Evolutionary conservation across 306 rosid genomes (phyloP).

Genomic region (Cucurbita ficifolia): DNA sequence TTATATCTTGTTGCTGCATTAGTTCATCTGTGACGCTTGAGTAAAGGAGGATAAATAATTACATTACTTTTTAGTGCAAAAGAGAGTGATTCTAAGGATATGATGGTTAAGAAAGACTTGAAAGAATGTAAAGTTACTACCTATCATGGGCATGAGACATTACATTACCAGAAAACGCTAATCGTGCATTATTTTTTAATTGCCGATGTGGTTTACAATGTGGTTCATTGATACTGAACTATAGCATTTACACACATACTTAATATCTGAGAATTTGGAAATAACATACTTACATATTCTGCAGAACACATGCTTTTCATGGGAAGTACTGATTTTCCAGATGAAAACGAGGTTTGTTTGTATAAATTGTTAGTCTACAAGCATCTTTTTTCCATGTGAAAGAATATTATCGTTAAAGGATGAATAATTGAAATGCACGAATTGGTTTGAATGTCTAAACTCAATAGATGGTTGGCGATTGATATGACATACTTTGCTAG

Average conservation of each 20-base stretch:
- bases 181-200: too few relatives aligned
- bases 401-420: neutral
- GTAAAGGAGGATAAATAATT: too few relatives aligned
- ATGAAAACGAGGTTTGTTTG: slow-evolving; percentile 85
- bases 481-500: neutral
- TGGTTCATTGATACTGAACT: neutral
- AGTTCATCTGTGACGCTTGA: neutral
- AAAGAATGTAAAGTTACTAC: too few relatives aligned
- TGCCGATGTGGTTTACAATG: neutral
- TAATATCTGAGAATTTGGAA: neutral
- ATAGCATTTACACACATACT: neutral
- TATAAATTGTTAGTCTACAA: slow-evolving; percentile 3
- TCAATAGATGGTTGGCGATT: neutral
- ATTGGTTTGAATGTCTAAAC: neutral
- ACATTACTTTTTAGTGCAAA: too few relatives aligned
- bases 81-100: too few relatives aligned
- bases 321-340: slow-evolving; percentile 90
- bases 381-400: neutral
- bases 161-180: too few relatives aligned
- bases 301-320: slow-evolving; percentile 99
- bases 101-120: too few relatives aligned
- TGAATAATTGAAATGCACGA: neutral
- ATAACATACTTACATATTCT: slow-evolving; percentile 13
- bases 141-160: too few relatives aligned
- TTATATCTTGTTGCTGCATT: neutral